Evolutionary conservation across 768 basidiomycete genomes (phyloP), one percentile per base, ranked within the genome.

Genomic region (Leccinum barrowsii): DNA sequence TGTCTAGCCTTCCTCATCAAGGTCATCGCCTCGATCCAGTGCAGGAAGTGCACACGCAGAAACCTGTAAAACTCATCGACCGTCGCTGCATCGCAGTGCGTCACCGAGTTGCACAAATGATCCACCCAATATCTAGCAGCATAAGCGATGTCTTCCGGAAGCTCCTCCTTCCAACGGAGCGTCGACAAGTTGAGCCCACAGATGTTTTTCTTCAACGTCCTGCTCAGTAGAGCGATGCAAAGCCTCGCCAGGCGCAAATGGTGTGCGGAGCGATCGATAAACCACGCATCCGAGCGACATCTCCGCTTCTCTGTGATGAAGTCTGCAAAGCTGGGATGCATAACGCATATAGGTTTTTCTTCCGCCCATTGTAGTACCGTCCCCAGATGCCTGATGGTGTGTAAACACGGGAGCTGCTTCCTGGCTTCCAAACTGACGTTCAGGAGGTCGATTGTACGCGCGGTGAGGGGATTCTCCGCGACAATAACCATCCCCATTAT

Each of bases 11-110:
- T 72, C 55, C 40, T 67, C 56, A 75, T 60, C 46, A 67, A 22
- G n/a, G 66, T 54, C 73, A 74, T 73, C 26, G 57, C 63, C 49
- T 74, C 74, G 46, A 75, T 65, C 73, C 73, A 74, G 53, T 75
- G 72, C 10, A 74, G 51, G 3, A 75, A 67, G 40, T 74, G 68
- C 24, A 42, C 50, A 7, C 44, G 49, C 52, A 73, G 52, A 56
- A 73, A 71, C 30, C 1, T 10, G 2, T 62, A 6, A 2, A 74
- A 55, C 12, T 63, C 67, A 2, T 61, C 60, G 13, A 8, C 54
- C 30, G 67, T n/a, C 6, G 7, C 50, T 21, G 19, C 57, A 10
- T 62, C 64, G 13, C 24, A 30, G 21, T 24, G 13, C 17, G 4
- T 32, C 21, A 32, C 58, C 4, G 61, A 61, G 8, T 56, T 37